These are phyloP conservation scores for Globisporangium takayamanum DNA, from an alignment of 352 stramenopile species.

Conservation along the genomic window DNA sequence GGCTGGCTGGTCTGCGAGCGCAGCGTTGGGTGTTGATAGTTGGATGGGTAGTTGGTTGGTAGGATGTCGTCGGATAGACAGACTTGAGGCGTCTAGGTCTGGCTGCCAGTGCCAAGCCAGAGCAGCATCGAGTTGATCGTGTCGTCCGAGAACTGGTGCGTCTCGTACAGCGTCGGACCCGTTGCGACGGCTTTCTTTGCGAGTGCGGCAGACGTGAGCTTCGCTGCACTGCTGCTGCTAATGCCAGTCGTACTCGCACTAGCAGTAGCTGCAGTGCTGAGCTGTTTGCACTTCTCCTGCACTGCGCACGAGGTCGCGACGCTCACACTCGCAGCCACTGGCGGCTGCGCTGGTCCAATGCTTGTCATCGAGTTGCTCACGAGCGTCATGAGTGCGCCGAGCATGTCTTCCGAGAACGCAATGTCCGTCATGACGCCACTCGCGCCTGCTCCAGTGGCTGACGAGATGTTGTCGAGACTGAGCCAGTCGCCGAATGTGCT, in stretches of 20 bases:
- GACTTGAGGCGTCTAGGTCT: background rate
- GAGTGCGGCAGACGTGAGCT: background rate
- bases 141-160: conserved; percentile 44
- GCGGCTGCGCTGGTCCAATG: conserved; percentile 5
- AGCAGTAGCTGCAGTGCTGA: background rate
- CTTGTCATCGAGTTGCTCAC: conserved; percentile 30
- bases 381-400: conserved; percentile 27
- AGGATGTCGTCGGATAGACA: background rate
- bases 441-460: conserved; percentile 1
- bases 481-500: conserved; percentile 7
- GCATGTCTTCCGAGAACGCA: conserved; percentile 23
- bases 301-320: background rate
- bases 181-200: conserved; percentile 4
- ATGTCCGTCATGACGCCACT: conserved; percentile 4
- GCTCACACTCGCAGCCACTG: background rate
- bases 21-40: no score
- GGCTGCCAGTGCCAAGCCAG: conserved; percentile 18
- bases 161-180: conserved; percentile 24
- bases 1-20: no score
- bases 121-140: conserved; percentile 36
- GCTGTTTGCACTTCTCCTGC: background rate
- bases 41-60: background rate
- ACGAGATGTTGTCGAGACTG: conserved; percentile 8
- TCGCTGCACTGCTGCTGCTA: conserved; percentile 11
- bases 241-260: background rate